phyloP scores from a whole-genome alignment of 148 eudicot genomes.

The Polygonum aviculare region DNA sequence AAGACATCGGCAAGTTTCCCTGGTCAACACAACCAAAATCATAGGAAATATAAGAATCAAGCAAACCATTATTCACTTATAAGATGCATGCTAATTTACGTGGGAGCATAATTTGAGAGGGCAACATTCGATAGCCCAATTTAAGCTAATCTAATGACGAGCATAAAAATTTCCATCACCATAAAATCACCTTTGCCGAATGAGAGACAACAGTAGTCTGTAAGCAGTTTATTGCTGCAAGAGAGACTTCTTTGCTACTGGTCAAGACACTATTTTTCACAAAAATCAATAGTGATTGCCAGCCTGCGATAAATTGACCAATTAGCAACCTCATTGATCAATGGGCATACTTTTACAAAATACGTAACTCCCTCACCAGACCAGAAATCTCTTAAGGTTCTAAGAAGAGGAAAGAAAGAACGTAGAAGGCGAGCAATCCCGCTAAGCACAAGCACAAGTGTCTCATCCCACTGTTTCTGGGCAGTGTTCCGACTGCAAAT shows the following conservation, averaged over 20 bases:
- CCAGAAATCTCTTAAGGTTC: constrained; percentile 73
- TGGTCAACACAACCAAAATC: constrained; percentile 25
- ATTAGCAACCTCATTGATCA: constrained; percentile 10
- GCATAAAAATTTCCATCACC: background rate
- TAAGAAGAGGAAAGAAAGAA: constrained; percentile 72
- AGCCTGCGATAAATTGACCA: constrained; percentile 47
- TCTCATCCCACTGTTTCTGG: constrained; percentile 99
- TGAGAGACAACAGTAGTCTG: constrained; percentile 85
- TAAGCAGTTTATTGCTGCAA: constrained; percentile 88
- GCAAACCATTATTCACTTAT: background rate
- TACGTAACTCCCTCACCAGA: constrained; percentile 39
- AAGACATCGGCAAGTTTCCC: constrained; percentile 80
- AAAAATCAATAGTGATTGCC: constrained; percentile 73
- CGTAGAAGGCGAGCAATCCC: constrained; percentile 87
- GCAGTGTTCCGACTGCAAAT: constrained; percentile 90
- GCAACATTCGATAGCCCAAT: background rate
- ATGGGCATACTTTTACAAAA: background rate
- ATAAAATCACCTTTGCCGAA: constrained; percentile 58
- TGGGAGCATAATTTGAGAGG: background rate
- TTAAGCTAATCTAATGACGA: background rate
- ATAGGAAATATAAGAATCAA: constrained; percentile 14
- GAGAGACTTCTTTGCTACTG: constrained; percentile 93
- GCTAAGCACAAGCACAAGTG: constrained; percentile 82
- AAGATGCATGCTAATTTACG: background rate
- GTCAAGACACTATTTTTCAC: constrained; percentile 61